Evolutionary conservation across 331 rosid genomes (phyloP).

Genomic region (Pyracantha coccinea): DNA sequence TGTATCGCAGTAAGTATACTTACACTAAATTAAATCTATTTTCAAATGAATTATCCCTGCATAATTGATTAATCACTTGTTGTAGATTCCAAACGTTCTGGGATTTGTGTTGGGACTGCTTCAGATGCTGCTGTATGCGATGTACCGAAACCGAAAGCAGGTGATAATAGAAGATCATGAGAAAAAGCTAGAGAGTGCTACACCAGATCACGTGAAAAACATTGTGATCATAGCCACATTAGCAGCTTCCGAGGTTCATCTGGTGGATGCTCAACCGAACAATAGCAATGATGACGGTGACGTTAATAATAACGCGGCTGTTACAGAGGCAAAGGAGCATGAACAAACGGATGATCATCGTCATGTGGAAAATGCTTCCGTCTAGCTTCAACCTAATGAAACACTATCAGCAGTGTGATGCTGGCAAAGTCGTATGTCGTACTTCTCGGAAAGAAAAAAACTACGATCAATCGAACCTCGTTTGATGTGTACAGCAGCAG

Average conservation of each 20-base stretch:
- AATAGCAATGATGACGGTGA: too few relatives aligned
- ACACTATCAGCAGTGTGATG: background rate
- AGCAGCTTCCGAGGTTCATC: conserved; percentile 24
- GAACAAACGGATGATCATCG: background rate
- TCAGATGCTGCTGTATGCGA: conserved; percentile 69
- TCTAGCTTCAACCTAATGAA: background rate
- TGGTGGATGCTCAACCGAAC: conserved; percentile 1
- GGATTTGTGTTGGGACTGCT: conserved; percentile 72
- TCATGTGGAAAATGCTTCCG: background rate
- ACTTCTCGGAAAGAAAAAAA: background rate
- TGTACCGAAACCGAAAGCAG: conserved; percentile 40
- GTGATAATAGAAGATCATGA: background rate
- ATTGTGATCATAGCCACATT: conserved; percentile 9
- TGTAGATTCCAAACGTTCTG: conserved; percentile 67
- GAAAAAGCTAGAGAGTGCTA: conserved; percentile 12
- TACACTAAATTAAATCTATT: background rate
- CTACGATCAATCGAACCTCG: background rate
- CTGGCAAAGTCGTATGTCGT: background rate
- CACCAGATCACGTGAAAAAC: conserved; percentile 26
- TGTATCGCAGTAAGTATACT: conserved; percentile 63
- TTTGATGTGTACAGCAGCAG: background rate
- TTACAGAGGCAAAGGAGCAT: background rate
- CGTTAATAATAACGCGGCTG: too few relatives aligned
- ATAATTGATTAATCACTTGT: background rate
- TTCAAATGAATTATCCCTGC: background rate